Base-by-base conservation (phyloP, 495 filamentous ascomycete species). In the Neurospora sp. region DNA sequence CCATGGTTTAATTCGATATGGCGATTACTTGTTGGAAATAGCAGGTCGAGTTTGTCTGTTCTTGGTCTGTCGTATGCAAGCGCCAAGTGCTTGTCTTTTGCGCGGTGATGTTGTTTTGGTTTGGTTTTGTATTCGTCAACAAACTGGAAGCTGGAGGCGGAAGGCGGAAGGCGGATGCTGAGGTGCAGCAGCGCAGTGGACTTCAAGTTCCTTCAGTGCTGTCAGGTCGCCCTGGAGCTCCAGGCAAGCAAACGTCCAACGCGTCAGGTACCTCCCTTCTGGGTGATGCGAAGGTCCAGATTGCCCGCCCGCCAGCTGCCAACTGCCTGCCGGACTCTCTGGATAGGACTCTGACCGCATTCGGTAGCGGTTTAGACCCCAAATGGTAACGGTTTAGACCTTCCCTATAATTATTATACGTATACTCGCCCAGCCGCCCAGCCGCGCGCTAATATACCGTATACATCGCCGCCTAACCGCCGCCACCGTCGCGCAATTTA, bases 1-100 rank as follows among this genome's bases (percentile, higher is more conserved):
- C 97, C 96, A 99, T 99, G 80, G 42, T 79, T 66, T 7, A 66
- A 35, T 35, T 66, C 27, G 27, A 66, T 66, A 18, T 35, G 27
- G 73, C 72, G 59, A 69, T 62, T 75, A 48, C 37, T 74, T 73
- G 39, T 35, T 18, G 70, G 11, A 41, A 37, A 62, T 14, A 20
- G n/a, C 23, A 38, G 11, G 70, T n/a, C 5, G 27, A 20, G 44
- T 27, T 38, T 69, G n/a, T 40, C 0, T 31, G 39, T 72, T 59
- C 72, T 71, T 71, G 20, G 42, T 20, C 41, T 44, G 46, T 54
- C 37, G 74, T 39, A 9, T 69, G 44, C 71, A 46, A 74, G 69
- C 72, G 38, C 62, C 59, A 11, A 71, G 23, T 71, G 38, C 69
- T 48, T 42, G 39, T 69, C 70, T 72, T 38, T 71, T 69, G 20